Base-by-base conservation (phyloP, 768 basidiomycete species). In the Terana coerulea region DNA sequence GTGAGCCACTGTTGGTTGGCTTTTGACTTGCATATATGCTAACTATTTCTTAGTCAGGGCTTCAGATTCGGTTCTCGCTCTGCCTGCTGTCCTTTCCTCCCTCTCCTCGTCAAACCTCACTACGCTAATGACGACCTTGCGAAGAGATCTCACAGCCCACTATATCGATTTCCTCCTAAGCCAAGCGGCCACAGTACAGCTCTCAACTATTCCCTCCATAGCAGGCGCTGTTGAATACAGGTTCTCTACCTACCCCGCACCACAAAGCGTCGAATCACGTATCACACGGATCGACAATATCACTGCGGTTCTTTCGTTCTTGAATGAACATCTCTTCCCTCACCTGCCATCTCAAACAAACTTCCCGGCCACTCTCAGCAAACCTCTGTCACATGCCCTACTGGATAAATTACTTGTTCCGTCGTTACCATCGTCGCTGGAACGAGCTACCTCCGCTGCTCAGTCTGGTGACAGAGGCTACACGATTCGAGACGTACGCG, bases 331-430 rank as follows among this genome's bases (percentile, higher is more conserved):
- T 51, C 60, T 93, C 11, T 77, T 91, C 56, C 71, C 79, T 2
- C 64, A 69, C 47, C 67, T 89, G 17, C 84, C 88, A 14, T 36
- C 63, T 1, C 52, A 75, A 0, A 75, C 83, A 8, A 56, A 62
- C 2, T 84, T 91, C 56, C 64, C 74, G n/a, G 75, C 70, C 26
- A 78, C 79, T 12, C 68, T 95, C 2, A 75, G 72, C 62, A 83
- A 79, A 60, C 81, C 86, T 1, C 58, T 88, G 15, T 77, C 78
- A 3, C 73, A 71, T 4, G 78, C 81, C 22, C 60, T 92, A 17
- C 74, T 95, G 45, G 76, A 81, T 43, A 74, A 81, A 55, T 68
- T 94, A 29, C 74, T 95, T 37, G 68, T 84, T 29, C 81, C 87
- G 0, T 75, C 75, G n/a, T 70, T 94, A 3, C 91, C 93, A 0